phyloP scores from a whole-genome alignment of 179 eudicot genomes.

The Beta corolliflora region DNA sequence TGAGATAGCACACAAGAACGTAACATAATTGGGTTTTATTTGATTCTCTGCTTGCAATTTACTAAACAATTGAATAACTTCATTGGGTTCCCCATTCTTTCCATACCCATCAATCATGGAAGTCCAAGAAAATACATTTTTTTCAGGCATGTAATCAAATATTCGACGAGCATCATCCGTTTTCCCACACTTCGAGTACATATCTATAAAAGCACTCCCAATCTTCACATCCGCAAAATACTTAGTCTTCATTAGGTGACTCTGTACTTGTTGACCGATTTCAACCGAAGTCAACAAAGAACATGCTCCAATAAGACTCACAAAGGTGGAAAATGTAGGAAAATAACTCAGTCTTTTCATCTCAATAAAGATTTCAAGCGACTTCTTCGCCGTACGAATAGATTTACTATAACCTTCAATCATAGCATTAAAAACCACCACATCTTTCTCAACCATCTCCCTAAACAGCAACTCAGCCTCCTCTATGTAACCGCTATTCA shows the following conservation, averaged over 20 bases:
- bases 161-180: conserved; percentile 63
- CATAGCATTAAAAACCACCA: conserved; percentile 92
- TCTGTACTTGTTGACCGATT: conserved; percentile 74
- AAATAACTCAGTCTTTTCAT: conserved; percentile 58
- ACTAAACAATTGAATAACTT: conserved; percentile 62
- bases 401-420: conserved; percentile 90
- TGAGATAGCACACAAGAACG: conserved; percentile 73
- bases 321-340: conserved; percentile 81
- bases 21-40: conserved; percentile 62
- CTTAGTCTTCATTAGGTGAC: conserved; percentile 55
- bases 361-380: conserved; percentile 55
- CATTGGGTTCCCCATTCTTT: conserved; percentile 67
- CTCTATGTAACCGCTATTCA: conserved; percentile 51
- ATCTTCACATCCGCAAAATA: conserved; percentile 56
- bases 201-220: conserved; percentile 89
- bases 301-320: conserved; percentile 87
- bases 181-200: conserved; percentile 85
- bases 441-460: conserved; percentile 62
- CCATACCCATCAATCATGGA: conserved; percentile 97
- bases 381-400: conserved; percentile 58
- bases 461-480: conserved; percentile 71
- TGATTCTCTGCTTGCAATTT: conserved; percentile 44
- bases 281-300: conserved; percentile 59
- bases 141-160: conserved; percentile 67
- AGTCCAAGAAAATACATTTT: conserved; percentile 87